Evolutionary conservation across 495 filamentous ascomycete species (phyloP), one percentile per base, ranked within the genome.

Genomic region (Geopyxis carbonaria): DNA sequence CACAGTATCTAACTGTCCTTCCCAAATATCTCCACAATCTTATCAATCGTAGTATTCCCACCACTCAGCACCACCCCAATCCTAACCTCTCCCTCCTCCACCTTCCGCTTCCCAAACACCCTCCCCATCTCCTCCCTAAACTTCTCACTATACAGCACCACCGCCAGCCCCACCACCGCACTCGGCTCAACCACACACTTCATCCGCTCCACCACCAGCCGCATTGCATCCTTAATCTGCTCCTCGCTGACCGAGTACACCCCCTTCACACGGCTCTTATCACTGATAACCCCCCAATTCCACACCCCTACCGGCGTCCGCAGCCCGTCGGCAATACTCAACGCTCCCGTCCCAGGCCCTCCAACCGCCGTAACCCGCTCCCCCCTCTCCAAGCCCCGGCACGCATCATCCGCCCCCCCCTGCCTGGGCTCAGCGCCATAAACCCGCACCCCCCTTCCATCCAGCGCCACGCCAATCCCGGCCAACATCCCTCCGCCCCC

Each of bases 161-260:
- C 78, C 3, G 89, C 89, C 47, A 97, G 58, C 10, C 75, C 75
- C 15, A 97, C 86, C 2, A 77, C 83, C 2, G 86, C 71, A 57
- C 80, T 86, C 33, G 89, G 89, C 64, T 97, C 89, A 18, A 94
- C 70, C 30, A 93, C 69, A 30, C 92, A 61, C 72, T 95, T 95
- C 70, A 93, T 75, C 42, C 86, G 60, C 67, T 97, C 87, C 53
- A 87, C 57, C 22, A 87, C 79, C 50, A 94, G 55, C 44, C 64
- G 59, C 71, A 95, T 64, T 2, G 86, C 78, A 7, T 59, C 59
- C 59, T 70, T 70, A 58, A 97, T 93, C 62, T 93, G 71, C 46
- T 75, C 75, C 57, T 95, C 89, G 5, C 64, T 73, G 0, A 87
- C 89, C 27, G 68, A 65, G 61, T 69, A 93, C 44, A 93, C 73